Conservation (phyloP, 208 protist species). For the Leishmania guyanensis region DNA sequence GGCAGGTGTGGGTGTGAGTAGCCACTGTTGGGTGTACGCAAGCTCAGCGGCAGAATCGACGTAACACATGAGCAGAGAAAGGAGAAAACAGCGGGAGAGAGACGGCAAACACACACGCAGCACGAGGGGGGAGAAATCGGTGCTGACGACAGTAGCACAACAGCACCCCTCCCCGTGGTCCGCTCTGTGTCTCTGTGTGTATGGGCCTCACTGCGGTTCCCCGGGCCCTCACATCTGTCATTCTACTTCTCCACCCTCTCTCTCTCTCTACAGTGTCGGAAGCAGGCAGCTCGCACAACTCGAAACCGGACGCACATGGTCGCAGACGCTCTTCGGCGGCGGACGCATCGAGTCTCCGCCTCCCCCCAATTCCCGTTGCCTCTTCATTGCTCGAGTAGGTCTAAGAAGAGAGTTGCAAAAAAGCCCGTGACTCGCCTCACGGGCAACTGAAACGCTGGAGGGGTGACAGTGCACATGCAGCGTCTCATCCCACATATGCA, state of each 20-base stretch:
- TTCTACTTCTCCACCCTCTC: not conserved
- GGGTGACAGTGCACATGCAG: not conserved
- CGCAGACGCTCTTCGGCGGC: not conserved
- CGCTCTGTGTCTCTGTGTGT: not conserved
- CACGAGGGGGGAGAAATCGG: not conserved
- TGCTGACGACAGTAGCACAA: not conserved
- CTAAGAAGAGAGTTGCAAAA: not conserved
- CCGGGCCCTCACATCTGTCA: not conserved
- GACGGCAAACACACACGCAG: slow-evolving; percentile 1
- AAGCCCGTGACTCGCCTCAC: not conserved
- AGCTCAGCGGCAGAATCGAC: not conserved
- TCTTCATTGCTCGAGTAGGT: not conserved
- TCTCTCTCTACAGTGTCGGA: not conserved
- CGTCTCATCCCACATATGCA: no score
- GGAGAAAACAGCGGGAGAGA: not conserved
- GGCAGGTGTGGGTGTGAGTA: not conserved
- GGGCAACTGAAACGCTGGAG: not conserved
- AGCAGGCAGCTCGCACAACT: not conserved
- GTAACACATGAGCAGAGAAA: slow-evolving; percentile 26
- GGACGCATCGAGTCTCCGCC: not conserved
- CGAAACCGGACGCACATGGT: no score
- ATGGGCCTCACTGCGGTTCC: not conserved
- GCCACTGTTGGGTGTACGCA: not conserved
- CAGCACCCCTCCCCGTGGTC: not conserved
- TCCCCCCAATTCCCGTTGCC: not conserved